Conservation (phyloP, 306 rosid genomes). For the Cercis canadensis region DNA sequence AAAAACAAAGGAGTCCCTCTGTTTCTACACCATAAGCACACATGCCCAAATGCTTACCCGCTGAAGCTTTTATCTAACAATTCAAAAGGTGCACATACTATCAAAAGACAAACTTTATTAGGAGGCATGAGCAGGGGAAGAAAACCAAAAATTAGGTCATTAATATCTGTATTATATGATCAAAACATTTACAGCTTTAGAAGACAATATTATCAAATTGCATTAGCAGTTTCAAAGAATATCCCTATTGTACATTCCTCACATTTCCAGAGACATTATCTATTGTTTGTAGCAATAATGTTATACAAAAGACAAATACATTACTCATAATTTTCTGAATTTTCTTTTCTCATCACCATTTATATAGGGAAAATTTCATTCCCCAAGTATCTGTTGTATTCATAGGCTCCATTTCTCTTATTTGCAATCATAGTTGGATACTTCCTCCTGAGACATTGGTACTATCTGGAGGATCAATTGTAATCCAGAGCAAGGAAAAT, state of each 20-base stretch:
- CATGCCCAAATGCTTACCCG: too few species aligned
- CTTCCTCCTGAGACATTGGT: conserved; percentile 13
- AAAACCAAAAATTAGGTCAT: too few species aligned
- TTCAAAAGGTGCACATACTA: too few species aligned
- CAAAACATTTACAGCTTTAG: background rate
- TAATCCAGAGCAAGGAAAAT: conserved; percentile 72
- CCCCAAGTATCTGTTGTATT: background rate
- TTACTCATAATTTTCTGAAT: background rate
- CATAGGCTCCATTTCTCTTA: too few species aligned
- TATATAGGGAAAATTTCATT: background rate
- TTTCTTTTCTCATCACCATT: background rate
- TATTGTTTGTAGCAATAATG: background rate
- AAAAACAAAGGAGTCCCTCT: too few species aligned
- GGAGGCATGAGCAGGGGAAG: too few species aligned
- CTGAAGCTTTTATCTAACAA: too few species aligned
- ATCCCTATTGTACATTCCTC: conserved; percentile 26
- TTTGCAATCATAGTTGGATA: conserved; percentile 28
- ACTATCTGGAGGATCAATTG: conserved; percentile 63
- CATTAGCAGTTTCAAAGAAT: background rate
- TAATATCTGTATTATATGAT: too few species aligned
- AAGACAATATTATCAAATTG: too few species aligned
- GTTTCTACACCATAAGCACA: too few species aligned
- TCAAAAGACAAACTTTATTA: too few species aligned
- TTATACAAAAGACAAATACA: background rate
- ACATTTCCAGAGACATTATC: background rate